Evolutionary conservation across 2,329 filamentous ascomycete genomes (phyloP).

Genomic region (Ophiocordyceps sinensis): DNA sequence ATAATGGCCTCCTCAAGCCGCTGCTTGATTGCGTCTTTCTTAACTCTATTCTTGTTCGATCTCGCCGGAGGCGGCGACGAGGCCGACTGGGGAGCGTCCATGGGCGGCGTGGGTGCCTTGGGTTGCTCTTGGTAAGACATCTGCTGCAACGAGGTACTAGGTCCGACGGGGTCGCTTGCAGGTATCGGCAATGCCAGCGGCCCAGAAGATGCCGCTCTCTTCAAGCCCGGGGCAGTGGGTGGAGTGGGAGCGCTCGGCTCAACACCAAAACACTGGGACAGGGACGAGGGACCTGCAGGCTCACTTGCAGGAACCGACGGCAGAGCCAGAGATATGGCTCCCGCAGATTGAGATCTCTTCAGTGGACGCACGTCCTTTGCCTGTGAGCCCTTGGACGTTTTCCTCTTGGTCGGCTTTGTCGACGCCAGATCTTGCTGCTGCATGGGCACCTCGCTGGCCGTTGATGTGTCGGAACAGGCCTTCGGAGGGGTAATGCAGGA

Average conservation of each 20-base stretch:
- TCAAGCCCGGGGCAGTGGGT: conserved; percentile 22
- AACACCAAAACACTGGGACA: conserved; percentile 15
- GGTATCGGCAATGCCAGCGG: conserved; percentile 22
- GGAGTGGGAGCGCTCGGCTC: conserved; percentile 7
- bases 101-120: conserved; percentile 26
- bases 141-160: conserved; percentile 9
- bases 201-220: conserved; percentile 21
- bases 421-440: conserved; percentile 1
- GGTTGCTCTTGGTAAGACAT: conserved; percentile 10
- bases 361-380: conserved; percentile 12
- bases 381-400: conserved; percentile 2
- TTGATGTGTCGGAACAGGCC: not conserved
- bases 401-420: conserved; percentile 1
- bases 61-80: conserved; percentile 29
- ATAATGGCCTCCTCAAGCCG: conserved; percentile 49
- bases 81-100: conserved; percentile 23
- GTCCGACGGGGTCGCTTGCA: conserved; percentile 30
- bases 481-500: not conserved
- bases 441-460: not conserved
- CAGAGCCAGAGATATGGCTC: conserved; percentile 15
- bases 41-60: conserved; percentile 48
- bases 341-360: conserved; percentile 22
- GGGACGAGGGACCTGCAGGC: conserved; percentile 27
- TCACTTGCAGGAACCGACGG: conserved; percentile 33
- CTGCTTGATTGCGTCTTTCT: conserved; percentile 47